Base-by-base conservation (phyloP, 352 stramenopile genomes). In the Phytophthora podocarpi region DNA sequence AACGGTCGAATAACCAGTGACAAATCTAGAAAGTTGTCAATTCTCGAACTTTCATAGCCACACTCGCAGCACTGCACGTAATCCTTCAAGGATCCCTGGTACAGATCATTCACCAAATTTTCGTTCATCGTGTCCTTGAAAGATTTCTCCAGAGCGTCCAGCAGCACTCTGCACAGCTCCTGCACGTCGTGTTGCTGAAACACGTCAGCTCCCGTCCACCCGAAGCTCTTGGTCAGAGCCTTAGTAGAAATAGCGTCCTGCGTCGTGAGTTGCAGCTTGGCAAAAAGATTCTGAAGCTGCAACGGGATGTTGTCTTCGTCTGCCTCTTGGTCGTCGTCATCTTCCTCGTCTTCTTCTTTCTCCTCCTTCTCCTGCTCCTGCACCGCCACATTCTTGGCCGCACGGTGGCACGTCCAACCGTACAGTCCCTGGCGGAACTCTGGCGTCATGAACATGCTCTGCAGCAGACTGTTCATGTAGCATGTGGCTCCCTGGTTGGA, bases 391-490 rank as follows among this genome's bases (percentile, higher is more conserved):
- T 61, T 59, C 23, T 66, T 64, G 12, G 12, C 32, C 3, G 39
- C 51, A 13, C 35, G 35, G n/a, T 63, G 23, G 12, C 68, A 57
- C 9, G 57, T 71, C 78, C 82, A 95, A 41, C 80, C 65, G 62
- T 96, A 94, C 59, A 96, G 68, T 46, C 88, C 77, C 45, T 89
- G 77, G 7, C 91, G 84, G 59, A 98, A 89, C 55, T 95, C 88
- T 1, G 80, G 83, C 27, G 93, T 94, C 82, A 96, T 94, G 60
- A 88, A 98, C 74, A 98, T 89, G 58, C 84, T 95, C 76, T 98
- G 91, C 35, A 98, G 75, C 37, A 98, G 63, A 40, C 82, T 95
- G 70, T 98, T 98, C 87, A 98, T 96, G 74, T 98, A 98, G 70
- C 91, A 98, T n/a, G 90, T 98, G 12, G 89, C 90, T 18, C 89